Evolutionary conservation across 208 protist species (phyloP), one percentile per base, ranked within the genome.

Genomic region (Acanthamoeba healyi): DNA sequence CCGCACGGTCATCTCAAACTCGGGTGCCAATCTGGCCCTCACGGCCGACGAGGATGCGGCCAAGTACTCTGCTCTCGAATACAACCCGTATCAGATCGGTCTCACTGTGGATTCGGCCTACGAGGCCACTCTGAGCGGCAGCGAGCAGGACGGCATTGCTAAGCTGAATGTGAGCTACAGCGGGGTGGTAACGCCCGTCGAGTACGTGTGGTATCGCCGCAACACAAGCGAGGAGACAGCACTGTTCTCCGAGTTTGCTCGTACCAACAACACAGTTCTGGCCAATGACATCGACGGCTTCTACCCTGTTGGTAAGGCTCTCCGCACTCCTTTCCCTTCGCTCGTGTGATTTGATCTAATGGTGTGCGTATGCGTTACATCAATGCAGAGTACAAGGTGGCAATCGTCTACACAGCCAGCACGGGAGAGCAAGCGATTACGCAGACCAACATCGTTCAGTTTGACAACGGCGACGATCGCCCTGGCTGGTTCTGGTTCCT

Each of bases 131-230:
- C 40, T 79, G 38, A 34, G 3, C 38, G 70, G 70, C 12, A n/a
- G 24, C 22, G 70, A 79, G 40, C 34, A 46, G 5, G 70, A 26
- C 24, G 70, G 40, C 40, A 5, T 79, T 6, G 70, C 70, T 29
- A 6, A 46, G 4, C 38, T 79, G 15, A 79, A 79, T 38, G 70
- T 79, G 38, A 79, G 70, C 70, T 79, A 79, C 70, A 79, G 70
- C 19, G 40, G 40, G 0, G 40, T 79, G 9, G 70, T 79, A 3
- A 12, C n/a, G 34, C 70, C 70, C 38, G 70, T 79, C 12, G n/a
- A 79, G 70, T 79, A 79, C 19, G 70, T 79, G 38, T 79, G 70
- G 70, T 79, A 79, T 24, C 70, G 70, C 70, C 70, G 70, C 38
- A 79, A 79, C 38, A 46, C 70, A 7, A 79, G 38, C 70, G 70